A percentile compares a stretch with the other conserved stretches of the same genome.
These are phyloP conservation scores for Camelina sativa DNA, from an alignment of 345 rosid genomes.

Conservation along the genomic window DNA sequence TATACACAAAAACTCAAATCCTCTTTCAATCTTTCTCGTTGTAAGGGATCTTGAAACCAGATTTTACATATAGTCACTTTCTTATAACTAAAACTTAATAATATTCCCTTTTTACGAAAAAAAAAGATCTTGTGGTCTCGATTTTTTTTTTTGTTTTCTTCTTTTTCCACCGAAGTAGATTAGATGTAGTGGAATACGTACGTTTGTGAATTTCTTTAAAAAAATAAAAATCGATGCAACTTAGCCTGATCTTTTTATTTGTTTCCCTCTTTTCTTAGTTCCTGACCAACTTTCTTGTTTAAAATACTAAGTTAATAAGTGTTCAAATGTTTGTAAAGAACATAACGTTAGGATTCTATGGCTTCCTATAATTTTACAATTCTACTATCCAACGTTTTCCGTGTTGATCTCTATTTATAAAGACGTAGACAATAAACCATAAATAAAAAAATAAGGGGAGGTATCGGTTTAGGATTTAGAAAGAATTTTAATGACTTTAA, in stretches of 20 bases:
- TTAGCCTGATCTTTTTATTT: background rate
- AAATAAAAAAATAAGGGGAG: too few species aligned
- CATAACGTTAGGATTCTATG: background rate
- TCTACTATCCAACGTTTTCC: constrained; percentile 8
- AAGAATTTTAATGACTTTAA: too few species aligned
- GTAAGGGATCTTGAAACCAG: background rate
- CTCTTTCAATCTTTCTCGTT: background rate
- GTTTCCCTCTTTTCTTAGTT: background rate
- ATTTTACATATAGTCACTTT: background rate
- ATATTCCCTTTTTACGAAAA: background rate
- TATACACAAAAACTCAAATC: background rate
- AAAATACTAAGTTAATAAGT: background rate
- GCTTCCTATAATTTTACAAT: background rate
- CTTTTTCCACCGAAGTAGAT: too few species aligned
- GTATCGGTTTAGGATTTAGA: too few species aligned
- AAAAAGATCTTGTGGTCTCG: background rate
- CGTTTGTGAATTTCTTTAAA: background rate
- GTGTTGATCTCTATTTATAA: background rate
- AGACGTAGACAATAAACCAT: background rate
- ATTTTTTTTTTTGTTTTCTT: too few species aligned
- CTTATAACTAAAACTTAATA: background rate
- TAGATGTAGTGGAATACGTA: background rate
- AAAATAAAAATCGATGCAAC: background rate
- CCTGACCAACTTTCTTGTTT: background rate
- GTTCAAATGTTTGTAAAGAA: background rate